Percentiles rank a stretch among this genome's conserved stretches.
These are phyloP conservation scores for Leucocoprinus leucothites DNA, from an alignment of 768 basidiomycete species.

Conservation along the genomic window DNA sequence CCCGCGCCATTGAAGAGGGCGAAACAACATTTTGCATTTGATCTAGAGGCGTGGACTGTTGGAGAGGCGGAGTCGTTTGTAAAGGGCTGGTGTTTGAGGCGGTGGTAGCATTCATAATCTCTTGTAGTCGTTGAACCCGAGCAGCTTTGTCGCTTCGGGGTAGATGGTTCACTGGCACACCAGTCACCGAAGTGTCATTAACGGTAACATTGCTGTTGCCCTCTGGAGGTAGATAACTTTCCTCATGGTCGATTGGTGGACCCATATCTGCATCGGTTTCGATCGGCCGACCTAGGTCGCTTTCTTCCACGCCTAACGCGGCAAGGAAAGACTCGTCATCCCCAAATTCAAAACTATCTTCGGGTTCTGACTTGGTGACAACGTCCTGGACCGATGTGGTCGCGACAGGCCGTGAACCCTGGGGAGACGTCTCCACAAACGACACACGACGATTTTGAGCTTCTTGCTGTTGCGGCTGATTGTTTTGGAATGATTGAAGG, in stretches of 20 bases:
- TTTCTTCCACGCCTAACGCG: constrained; percentile 47
- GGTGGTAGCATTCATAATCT: constrained; percentile 5
- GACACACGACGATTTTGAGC: constrained; percentile 11
- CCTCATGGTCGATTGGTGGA: constrained; percentile 40
- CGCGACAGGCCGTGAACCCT: background rate
- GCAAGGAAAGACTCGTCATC: constrained; percentile 71
- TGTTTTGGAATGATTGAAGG: constrained; percentile 13
- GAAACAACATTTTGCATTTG: background rate
- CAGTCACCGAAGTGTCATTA: background rate
- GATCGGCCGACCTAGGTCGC: constrained; percentile 42
- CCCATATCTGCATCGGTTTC: constrained; percentile 32
- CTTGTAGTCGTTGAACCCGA: constrained; percentile 1
- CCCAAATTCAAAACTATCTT: constrained; percentile 41
- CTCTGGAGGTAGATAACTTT: background rate
- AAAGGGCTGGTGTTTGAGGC: constrained; percentile 2
- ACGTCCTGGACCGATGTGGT: background rate
- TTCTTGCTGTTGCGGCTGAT: background rate
- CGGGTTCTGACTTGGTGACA: constrained; percentile 14
- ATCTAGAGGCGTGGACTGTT: constrained; percentile 1
- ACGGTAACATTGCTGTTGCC: background rate
- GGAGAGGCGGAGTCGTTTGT: background rate
- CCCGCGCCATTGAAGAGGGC: constrained; percentile 8
- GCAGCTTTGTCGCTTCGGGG: background rate
- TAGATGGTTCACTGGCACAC: background rate
- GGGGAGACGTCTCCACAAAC: constrained; percentile 12